Percentiles rank a stretch among this genome's conserved stretches.
Evolutionary conservation across 768 basidiomycete genomes (phyloP).

Genomic region (Mycena vulgaris): DNA sequence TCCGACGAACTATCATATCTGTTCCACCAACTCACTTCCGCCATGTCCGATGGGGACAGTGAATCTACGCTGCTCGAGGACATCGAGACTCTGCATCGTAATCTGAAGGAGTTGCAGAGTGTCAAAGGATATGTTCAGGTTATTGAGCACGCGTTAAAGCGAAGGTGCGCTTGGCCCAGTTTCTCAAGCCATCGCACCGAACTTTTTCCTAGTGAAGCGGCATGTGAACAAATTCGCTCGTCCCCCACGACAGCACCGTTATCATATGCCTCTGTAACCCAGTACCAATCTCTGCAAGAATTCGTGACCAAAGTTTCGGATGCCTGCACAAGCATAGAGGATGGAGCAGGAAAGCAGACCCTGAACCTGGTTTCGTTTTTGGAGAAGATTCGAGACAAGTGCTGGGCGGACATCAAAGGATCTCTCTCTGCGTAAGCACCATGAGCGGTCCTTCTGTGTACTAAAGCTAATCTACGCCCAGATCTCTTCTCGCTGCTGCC

Average conservation of each 20-base stretch:
- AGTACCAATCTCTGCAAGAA: constrained; percentile 73
- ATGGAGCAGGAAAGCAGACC: constrained; percentile 61
- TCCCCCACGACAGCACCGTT: constrained; percentile 55
- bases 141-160: constrained; percentile 75
- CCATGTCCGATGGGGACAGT: constrained; percentile 62
- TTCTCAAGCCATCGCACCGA: background rate
- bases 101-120: constrained; percentile 82
- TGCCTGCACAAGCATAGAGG: constrained; percentile 62
- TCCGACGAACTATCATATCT: constrained; percentile 84
- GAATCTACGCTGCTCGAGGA: constrained; percentile 83
- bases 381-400: constrained; percentile 72
- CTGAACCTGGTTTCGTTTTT: constrained; percentile 77
- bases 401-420: constrained; percentile 85
- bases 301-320: constrained; percentile 69
- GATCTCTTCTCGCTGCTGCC: constrained; percentile 73
- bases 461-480: constrained; percentile 48
- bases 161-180: constrained; percentile 68
- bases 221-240: constrained; percentile 66
- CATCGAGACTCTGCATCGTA: constrained; percentile 84
- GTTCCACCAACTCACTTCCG: constrained; percentile 74
- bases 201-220: constrained; percentile 66
- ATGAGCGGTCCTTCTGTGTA: background rate
- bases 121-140: constrained; percentile 85
- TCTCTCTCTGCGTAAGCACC: constrained; percentile 71
- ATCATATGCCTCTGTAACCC: constrained; percentile 62